Conservation (phyloP, 2,329 filamentous ascomycete genomes). For the Aspergillus chevalieri region DNA sequence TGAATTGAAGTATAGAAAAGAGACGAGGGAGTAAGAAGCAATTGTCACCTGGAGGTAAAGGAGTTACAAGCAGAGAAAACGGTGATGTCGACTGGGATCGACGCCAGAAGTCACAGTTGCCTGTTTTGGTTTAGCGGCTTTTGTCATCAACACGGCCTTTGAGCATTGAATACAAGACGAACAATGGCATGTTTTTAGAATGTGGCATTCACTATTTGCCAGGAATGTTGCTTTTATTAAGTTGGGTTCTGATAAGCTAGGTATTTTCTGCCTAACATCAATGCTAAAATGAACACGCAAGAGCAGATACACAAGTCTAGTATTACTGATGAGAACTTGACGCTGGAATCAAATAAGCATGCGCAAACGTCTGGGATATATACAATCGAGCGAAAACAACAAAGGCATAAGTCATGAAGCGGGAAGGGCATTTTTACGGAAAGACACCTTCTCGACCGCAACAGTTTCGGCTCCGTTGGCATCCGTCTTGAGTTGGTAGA, state of each 20-base stretch:
- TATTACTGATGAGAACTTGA: not conserved
- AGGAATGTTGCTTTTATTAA: no score
- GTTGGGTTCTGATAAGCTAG: no score
- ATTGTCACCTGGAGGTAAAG: constrained; percentile 4
- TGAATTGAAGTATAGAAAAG: not conserved
- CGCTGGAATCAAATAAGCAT: constrained; percentile 2
- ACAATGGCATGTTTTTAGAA: no score
- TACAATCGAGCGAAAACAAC: constrained; percentile 20
- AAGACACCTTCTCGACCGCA: constrained; percentile 79
- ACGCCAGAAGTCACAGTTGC: constrained; percentile 19
- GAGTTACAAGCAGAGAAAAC: constrained; percentile 7
- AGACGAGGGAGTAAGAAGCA: not conserved
- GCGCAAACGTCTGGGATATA: constrained; percentile 22
- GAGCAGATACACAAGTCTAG: no score
- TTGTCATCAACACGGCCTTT: no score
- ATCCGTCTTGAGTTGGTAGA: constrained; percentile 79
- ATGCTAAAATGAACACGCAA: no score
- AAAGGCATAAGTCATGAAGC: constrained; percentile 38
- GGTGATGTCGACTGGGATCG: constrained; percentile 15
- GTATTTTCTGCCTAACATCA: no score
- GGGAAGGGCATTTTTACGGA: constrained; percentile 66
- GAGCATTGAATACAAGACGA: no score
- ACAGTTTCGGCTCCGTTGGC: constrained; percentile 71
- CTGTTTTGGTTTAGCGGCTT: constrained; percentile 23
- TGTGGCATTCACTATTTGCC: no score